phyloP scores from a whole-genome alignment of 1,139 yeast species.

The Taphrina flavorubra region DNA sequence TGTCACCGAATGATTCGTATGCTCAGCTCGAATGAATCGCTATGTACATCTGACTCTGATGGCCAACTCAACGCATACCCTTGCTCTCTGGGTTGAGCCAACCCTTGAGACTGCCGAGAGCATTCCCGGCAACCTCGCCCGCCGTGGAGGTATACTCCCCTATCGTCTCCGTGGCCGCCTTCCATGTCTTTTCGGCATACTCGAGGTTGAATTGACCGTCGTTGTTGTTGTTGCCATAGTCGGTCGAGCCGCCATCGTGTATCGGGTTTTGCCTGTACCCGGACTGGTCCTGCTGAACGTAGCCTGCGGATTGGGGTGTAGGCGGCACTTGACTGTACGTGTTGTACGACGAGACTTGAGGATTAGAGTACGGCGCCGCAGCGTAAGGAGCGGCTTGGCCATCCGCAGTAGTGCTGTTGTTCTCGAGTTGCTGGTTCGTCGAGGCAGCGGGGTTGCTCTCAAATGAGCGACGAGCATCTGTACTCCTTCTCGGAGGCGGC shows the following conservation, averaged over 20 bases:
- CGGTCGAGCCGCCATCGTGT: conserved; percentile 31
- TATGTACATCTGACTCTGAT: too few species aligned
- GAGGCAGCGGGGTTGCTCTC: background rate
- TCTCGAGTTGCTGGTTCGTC: background rate
- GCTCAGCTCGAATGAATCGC: too few species aligned
- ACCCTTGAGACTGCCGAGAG: conserved; percentile 23
- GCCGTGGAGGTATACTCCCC: conserved; percentile 15
- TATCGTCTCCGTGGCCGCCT: conserved; percentile 18
- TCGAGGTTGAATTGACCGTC: conserved; percentile 13
- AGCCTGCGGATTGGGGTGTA: background rate
- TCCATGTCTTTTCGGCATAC: conserved; percentile 21
- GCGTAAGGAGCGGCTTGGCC: background rate
- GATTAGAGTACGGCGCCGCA: background rate
- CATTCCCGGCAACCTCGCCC: conserved; percentile 22
- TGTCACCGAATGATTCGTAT: too few species aligned
- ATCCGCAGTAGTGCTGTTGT: background rate
- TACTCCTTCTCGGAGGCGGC: conserved; percentile 8
- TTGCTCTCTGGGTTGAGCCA: conserved; percentile 28
- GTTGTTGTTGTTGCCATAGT: conserved; percentile 4
- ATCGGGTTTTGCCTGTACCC: conserved; percentile 35
- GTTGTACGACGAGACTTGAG: background rate
- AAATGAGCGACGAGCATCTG: background rate
- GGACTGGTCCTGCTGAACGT: conserved; percentile 1
- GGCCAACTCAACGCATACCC: conserved; percentile 12
- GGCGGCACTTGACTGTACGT: background rate